Evolutionary conservation across 2,329 filamentous ascomycete genomes (phyloP).

Genomic region (Aureobasidium sp.): DNA sequence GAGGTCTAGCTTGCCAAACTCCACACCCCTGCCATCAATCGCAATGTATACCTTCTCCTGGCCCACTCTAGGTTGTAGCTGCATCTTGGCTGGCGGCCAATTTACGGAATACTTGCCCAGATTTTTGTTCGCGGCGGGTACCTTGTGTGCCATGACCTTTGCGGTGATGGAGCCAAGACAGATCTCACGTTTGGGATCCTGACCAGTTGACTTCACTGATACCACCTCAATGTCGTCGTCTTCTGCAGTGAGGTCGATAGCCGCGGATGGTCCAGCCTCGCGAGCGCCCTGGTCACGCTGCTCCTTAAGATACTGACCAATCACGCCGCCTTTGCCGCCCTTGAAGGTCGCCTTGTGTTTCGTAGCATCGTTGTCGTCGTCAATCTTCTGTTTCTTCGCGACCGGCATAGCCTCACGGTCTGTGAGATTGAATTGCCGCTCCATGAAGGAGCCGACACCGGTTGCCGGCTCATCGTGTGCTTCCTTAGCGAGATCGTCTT

Average conservation of each 20-base stretch:
- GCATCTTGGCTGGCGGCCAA: conserved; percentile 34
- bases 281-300: conserved; percentile 42
- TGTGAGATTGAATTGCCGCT: conserved; percentile 68
- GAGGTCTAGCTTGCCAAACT: conserved; percentile 70
- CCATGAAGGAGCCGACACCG: conserved; percentile 54
- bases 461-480: conserved; percentile 16
- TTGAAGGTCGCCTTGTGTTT: conserved; percentile 39
- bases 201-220: conserved; percentile 10
- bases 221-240: conserved; percentile 22
- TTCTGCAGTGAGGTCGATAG: conserved; percentile 47
- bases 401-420: conserved; percentile 54
- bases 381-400: conserved; percentile 2
- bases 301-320: conserved; percentile 60
- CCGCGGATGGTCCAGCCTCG: conserved; percentile 23
- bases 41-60: conserved; percentile 57
- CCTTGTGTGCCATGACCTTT: conserved; percentile 17
- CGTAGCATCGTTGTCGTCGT: conserved; percentile 26
- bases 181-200: conserved; percentile 15
- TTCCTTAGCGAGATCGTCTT: not conserved
- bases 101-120: conserved; percentile 55
- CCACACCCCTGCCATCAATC: conserved; percentile 60
- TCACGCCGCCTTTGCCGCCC: conserved; percentile 43
- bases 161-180: conserved; percentile 18
- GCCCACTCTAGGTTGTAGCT: conserved; percentile 35
- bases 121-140: conserved; percentile 15